Evolutionary conservation across 129 eudicot genomes (phyloP).

Genomic region (Solidago caesia): DNA sequence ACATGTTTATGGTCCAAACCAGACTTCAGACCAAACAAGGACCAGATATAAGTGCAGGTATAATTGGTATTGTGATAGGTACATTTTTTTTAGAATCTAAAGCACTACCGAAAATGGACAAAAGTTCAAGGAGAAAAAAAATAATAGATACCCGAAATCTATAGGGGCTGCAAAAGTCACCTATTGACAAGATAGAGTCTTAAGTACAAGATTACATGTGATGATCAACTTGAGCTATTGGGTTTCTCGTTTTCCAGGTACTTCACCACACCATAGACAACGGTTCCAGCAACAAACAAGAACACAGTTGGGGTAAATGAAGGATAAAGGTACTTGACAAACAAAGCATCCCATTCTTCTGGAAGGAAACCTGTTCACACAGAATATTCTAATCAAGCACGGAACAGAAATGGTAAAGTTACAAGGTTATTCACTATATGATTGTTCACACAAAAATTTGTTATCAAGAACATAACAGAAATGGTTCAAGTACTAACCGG

Average conservation of each 20-base stretch:
- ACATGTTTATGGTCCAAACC: not conserved
- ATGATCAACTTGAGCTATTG: conserved; percentile 43
- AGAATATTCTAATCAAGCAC: not conserved
- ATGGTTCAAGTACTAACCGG: too few species aligned
- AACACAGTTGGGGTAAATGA: conserved; percentile 87
- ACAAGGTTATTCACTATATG: not conserved
- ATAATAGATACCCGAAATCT: not conserved
- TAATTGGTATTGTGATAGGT: conserved; percentile 2
- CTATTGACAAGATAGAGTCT: conserved; percentile 12
- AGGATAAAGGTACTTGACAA: conserved; percentile 85
- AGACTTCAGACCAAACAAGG: not conserved
- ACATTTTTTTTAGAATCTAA: conserved; percentile 7
- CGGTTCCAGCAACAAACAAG: conserved; percentile 88
- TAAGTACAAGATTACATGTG: conserved; percentile 16
- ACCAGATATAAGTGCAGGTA: not conserved
- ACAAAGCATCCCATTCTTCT: conserved; percentile 78
- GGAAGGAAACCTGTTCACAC: conserved; percentile 72
- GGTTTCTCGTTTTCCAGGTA: conserved; percentile 68
- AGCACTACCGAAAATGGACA: not conserved
- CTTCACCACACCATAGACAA: conserved; percentile 73
- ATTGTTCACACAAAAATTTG: too few species aligned
- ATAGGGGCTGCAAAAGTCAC: conserved; percentile 12
- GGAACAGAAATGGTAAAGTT: conserved; percentile 1
- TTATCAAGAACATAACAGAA: too few species aligned
- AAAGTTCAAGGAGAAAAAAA: not conserved